phyloP scores from a whole-genome alignment of 148 eudicot species.

The Persicaria maculosa region DNA sequence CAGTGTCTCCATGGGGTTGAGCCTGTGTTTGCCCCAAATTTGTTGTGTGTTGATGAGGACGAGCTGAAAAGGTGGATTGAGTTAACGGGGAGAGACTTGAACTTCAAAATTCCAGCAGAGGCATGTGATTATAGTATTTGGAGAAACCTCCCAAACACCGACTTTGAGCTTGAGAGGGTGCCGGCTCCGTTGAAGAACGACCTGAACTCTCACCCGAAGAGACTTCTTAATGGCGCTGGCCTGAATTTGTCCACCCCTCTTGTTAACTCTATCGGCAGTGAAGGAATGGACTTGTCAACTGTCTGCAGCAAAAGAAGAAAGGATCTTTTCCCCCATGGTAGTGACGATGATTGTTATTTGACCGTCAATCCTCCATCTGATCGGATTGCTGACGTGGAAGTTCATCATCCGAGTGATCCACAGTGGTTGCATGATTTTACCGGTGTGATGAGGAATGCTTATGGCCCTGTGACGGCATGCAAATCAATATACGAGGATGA shows the following conservation, averaged over 20 bases:
- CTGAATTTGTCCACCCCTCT: conserved; percentile 30
- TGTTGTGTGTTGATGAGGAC: conserved; percentile 34
- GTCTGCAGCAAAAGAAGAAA: conserved; percentile 35
- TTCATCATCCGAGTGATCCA: conserved; percentile 27
- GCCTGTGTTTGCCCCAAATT: conserved; percentile 37
- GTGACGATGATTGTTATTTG: conserved; percentile 26
- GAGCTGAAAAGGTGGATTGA: conserved; percentile 57
- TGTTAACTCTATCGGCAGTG: conserved; percentile 16
- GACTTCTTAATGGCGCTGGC: conserved; percentile 30
- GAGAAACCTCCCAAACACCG: conserved; percentile 51
- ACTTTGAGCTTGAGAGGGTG: conserved; percentile 44
- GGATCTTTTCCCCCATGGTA: conserved; percentile 29
- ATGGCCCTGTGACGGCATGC: conserved; percentile 50
- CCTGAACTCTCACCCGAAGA: conserved; percentile 22
- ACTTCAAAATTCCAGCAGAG: conserved; percentile 35
- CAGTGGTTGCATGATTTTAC: conserved; percentile 38
- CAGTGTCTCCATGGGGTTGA: conserved; percentile 68
- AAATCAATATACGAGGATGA: conserved; percentile 55
- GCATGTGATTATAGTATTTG: conserved; percentile 53
- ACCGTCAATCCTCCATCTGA: conserved; percentile 28
- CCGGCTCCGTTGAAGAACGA: conserved; percentile 23
- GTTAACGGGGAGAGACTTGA: conserved; percentile 45
- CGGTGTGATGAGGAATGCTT: conserved; percentile 47
- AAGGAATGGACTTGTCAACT: conserved; percentile 30
- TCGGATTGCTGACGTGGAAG: conserved; percentile 24